Evolutionary conservation across 2,329 filamentous ascomycete genomes (phyloP), one percentile per base, ranked within the genome.

Genomic region (Fusarium odoratissimum): DNA sequence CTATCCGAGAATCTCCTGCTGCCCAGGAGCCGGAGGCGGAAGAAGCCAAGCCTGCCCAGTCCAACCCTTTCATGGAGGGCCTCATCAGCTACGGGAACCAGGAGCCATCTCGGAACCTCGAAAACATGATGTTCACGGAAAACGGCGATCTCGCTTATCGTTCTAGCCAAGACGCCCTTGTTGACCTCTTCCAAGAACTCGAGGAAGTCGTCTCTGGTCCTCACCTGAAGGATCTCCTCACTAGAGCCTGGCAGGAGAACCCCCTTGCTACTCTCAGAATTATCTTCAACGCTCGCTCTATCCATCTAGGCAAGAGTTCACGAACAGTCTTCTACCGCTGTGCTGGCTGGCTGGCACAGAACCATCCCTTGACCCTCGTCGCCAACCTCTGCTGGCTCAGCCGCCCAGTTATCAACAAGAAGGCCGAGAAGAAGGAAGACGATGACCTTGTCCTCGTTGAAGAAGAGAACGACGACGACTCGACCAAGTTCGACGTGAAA

Each of bases 231-330:
- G 74, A 81, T 17, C 75, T 86, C 3, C 84, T 91, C 35, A 76
- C 84, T 5, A 66, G 78, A 5, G 85, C 88, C 2, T 91, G 89
- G 89, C 73, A 77, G 4, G 76, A 80, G 3, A 86, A 90, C 65
- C 69, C 85, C 1, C 73, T 85, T 6, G 76, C 82, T 17, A 89
- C 88, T 0, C 82, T 91, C 35, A 89, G 89, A 75, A 84, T 91
- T 73, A 87, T 91, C 71, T 91, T 89, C 83, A 89, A 90, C 66
- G 80, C 85, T 2, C 84, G 89, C 14, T 89, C 87, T n/a, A 90
- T 91, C 54, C 89, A 91, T 64, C 79, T 90, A 0, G 89, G 89
- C 21, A 90, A 90, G 78, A 83, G 83, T 38, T 85, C 84, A 13
- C 83, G 82, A 28, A 62, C 76, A 6, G 80, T 80, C 3, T 87